Conservation (phyloP, 441 rosid species). For the Breynia disticha region DNA sequence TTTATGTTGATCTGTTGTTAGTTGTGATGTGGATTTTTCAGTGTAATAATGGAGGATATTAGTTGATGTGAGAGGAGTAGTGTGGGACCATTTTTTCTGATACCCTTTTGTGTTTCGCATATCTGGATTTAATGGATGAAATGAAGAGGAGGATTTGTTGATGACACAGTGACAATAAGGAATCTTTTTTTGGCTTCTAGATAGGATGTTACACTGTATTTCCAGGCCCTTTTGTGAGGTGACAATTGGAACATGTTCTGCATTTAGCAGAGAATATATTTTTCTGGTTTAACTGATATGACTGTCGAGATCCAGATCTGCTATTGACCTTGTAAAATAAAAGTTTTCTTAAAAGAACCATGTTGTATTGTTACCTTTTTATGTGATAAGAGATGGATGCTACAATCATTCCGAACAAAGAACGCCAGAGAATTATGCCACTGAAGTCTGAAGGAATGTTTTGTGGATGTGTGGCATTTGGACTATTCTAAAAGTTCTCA, state of each 20-base stretch:
- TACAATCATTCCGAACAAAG: slow-evolving; percentile 1
- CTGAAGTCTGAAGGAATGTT: neutral
- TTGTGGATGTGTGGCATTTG: neutral
- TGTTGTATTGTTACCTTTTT: neutral
- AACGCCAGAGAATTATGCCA: neutral
- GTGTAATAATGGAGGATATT: slow-evolving; percentile 18
- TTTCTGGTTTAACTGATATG: slow-evolving; percentile 10
- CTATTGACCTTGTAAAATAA: slow-evolving; percentile 10
- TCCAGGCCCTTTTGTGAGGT: slow-evolving; percentile 17
- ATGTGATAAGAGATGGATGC: neutral
- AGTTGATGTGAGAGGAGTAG: slow-evolving; percentile 19
- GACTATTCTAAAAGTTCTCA: neutral
- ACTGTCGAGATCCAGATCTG: slow-evolving; percentile 11
- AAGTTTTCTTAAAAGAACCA: slow-evolving; percentile 2
- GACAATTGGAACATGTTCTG: slow-evolving; percentile 10
- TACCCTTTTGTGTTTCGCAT: slow-evolving; percentile 20
- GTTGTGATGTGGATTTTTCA: slow-evolving; percentile 1
- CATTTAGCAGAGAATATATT: slow-evolving; percentile 14
- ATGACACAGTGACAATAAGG: slow-evolving; percentile 22
- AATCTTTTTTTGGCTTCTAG: slow-evolving; percentile 25
- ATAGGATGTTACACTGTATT: slow-evolving; percentile 14
- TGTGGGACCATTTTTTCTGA: slow-evolving; percentile 34
- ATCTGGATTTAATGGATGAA: slow-evolving; percentile 31
- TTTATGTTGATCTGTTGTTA: neutral
- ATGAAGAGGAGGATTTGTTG: slow-evolving; percentile 20